Base-by-base conservation (phyloP, 2,329 filamentous ascomycete species). In the Clarireedia paspali region DNA sequence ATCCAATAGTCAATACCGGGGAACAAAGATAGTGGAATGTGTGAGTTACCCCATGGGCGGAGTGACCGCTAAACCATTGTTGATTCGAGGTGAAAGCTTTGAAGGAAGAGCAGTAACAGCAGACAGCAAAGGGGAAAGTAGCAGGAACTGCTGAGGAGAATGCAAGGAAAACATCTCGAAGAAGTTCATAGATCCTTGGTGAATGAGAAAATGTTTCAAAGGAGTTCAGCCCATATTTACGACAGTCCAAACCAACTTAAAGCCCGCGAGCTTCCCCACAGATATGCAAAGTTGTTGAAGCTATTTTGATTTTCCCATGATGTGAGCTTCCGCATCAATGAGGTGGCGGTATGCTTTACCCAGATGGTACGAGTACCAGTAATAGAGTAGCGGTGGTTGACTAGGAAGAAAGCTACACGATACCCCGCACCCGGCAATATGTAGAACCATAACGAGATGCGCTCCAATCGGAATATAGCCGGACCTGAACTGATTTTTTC, bases 41-140 rank as follows among this genome's bases (percentile, higher is more conserved):
- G 50, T 44, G 30, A 55, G 4, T 30, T 30, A 63, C 62, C 63
- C 64, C 61, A 66, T 63, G 2, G 62, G 62, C 12, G 64, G 64
- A 49, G 61, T 66, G 10, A 61, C 47, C 3, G 59, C 64, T 15
- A 66, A 50, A 1, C 62, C 63, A 61, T 66, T 66, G 42, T 60
- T 52, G 1, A 62, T 49, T 24, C 63, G 57, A 6, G 55, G 52
- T 20, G 46, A 6, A n/a, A 49, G 36, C 5, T 12, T 30, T 24
- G 34, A 30, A 38, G 50, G 40, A 15, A 38, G 50, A 17, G 27
- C 50, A n/a, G 27, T 34, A 3, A 46, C 17, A 30, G n/a, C 12
- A 53, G 50, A 36, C 23, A 47, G 27, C 20, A 52, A 12, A 36
- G 50, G 24, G 10, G 24, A 6, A 38, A 53, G 26, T 15, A 53